A percentile compares a stretch with the other conserved stretches of the same genome.
phyloP scores from a whole-genome alignment of 495 filamentous ascomycete species.

The Tuber aestivum region DNA sequence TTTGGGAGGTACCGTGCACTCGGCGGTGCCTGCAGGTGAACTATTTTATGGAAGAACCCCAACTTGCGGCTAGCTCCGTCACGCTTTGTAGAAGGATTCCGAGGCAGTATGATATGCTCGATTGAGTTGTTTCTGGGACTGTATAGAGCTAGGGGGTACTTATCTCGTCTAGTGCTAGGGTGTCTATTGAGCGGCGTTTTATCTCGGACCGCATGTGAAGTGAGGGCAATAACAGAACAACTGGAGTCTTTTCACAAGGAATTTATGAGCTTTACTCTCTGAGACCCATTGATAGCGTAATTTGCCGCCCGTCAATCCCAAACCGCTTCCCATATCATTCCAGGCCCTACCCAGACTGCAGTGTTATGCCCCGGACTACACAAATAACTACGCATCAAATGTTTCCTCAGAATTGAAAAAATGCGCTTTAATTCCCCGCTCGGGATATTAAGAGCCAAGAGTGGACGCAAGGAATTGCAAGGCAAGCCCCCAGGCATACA shows the following conservation, averaged over 20 bases:
- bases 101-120: not conserved
- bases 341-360: not conserved
- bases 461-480: not conserved
- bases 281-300: not conserved
- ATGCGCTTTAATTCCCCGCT: not conserved
- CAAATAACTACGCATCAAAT: not conserved
- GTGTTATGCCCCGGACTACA: not conserved
- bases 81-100: not conserved
- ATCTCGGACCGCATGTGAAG: not conserved
- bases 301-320: not conserved
- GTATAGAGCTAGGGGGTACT: not conserved
- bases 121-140: not conserved
- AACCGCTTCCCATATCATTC: not conserved
- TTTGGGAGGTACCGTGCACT: not conserved
- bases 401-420: not conserved
- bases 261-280: not conserved
- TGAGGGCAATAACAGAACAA: not conserved
- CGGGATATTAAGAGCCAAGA: not conserved
- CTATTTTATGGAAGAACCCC: not conserved
- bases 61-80: no score
- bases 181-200: not conserved
- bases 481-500: not conserved
- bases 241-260: not conserved
- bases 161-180: not conserved
- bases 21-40: not conserved